Conservation (phyloP, 768 basidiomycete species). For the Tubosaeta brunneosetosa region DNA sequence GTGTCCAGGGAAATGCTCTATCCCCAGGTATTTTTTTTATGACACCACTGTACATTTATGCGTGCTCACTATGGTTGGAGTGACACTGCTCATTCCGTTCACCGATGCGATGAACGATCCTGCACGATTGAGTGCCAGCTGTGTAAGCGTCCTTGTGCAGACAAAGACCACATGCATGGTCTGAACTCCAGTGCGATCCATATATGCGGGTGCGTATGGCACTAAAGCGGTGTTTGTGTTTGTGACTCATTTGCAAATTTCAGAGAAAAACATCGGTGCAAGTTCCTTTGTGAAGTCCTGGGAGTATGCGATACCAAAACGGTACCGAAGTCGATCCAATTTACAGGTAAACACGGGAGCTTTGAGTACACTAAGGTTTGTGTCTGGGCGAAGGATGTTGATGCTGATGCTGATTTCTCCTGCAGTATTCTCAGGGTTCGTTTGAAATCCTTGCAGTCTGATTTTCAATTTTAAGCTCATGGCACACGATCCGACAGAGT, state of each 20-base stretch:
- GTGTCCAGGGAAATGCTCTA: conserved; percentile 42
- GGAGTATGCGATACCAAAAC: conserved; percentile 60
- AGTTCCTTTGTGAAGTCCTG: conserved; percentile 34
- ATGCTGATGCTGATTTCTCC: background rate
- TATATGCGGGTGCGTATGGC: conserved; percentile 49
- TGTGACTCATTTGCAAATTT: background rate
- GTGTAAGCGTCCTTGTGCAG: too few species aligned
- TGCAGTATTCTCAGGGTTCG: conserved; percentile 37
- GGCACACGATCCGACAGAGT: conserved; percentile 28
- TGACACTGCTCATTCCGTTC: conserved; percentile 40
- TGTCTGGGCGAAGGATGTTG: background rate
- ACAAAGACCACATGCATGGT: too few species aligned
- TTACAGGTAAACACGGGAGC: conserved; percentile 53
- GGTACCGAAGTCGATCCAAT: conserved; percentile 54
- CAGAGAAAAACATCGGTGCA: conserved; percentile 53
- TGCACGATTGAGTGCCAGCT: too few species aligned
- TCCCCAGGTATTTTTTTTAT: conserved; percentile 33
- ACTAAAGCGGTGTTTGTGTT: background rate
- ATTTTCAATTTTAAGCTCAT: background rate
- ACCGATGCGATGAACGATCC: conserved; percentile 39
- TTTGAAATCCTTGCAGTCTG: background rate
- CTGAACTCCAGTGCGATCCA: conserved; percentile 30
- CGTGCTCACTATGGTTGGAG: conserved; percentile 29
- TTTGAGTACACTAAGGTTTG: conserved; percentile 62
- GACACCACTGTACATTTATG: background rate